Evolutionary conservation across 495 filamentous ascomycete species (phyloP).

Genomic region (Tuber brumale): DNA sequence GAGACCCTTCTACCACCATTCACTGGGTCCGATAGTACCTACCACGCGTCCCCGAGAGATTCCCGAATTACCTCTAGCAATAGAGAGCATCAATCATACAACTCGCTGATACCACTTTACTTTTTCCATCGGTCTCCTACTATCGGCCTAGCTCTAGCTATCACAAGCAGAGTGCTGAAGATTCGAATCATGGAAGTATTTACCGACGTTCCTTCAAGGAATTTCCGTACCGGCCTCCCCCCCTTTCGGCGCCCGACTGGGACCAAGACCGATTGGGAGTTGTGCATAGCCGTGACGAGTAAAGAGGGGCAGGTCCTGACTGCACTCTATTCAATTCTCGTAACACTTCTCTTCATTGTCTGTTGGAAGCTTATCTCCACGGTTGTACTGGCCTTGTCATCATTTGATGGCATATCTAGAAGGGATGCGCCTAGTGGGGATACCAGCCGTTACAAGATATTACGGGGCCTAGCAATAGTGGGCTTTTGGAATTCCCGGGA

Average conservation of each 20-base stretch:
- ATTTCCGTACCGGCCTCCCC: not conserved
- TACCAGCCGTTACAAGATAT: too few species aligned
- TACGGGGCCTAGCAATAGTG: not conserved
- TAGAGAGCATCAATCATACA: not conserved
- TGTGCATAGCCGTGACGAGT: not conserved
- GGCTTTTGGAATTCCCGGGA: constrained; percentile 6
- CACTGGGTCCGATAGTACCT: not conserved
- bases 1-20: not conserved
- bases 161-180: not conserved
- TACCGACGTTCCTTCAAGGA: not conserved
- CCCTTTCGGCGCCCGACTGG: not conserved
- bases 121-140: not conserved
- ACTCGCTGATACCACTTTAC: not conserved
- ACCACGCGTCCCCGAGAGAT: not conserved
- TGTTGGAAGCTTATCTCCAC: not conserved
- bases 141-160: not conserved
- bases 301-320: not conserved
- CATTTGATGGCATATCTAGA: too few species aligned
- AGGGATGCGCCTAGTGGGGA: too few species aligned
- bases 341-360: not conserved
- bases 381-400: not conserved
- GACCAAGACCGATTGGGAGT: not conserved
- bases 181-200: not conserved
- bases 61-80: not conserved
- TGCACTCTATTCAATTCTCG: not conserved